A percentile compares a stretch with the other conserved stretches of the same genome.
phyloP scores from a whole-genome alignment of 129 eudicot genomes.

The Ambrosia trifida region DNA sequence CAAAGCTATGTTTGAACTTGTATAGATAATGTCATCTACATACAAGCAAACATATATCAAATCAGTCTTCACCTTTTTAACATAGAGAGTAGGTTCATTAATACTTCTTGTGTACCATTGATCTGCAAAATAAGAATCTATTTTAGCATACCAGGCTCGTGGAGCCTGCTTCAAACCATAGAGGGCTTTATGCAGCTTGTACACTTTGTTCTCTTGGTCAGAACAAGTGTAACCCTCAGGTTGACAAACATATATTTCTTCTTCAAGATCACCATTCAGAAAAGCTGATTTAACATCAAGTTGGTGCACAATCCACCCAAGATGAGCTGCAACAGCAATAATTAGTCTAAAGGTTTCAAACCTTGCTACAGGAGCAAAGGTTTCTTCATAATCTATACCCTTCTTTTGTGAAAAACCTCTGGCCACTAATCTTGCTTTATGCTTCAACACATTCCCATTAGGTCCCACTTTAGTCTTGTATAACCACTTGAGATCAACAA shows the following conservation, averaged over 20 bases:
- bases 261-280: not conserved
- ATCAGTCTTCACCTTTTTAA: too few species aligned
- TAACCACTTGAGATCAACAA: not conserved
- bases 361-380: not conserved
- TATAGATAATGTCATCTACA: too few species aligned
- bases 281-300: not conserved
- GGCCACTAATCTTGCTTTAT: not conserved
- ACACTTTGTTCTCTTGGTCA: not conserved
- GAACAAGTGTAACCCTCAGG: not conserved
- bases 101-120: too few species aligned
- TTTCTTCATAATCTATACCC: not conserved
- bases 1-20: too few species aligned
- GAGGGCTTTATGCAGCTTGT: not conserved
- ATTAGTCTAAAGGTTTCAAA: not conserved
- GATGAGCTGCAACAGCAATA: not conserved
- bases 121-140: too few species aligned
- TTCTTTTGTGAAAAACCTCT: not conserved
- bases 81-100: too few species aligned
- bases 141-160: too few species aligned
- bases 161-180: too few species aligned
- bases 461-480: not conserved
- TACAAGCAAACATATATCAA: too few species aligned
- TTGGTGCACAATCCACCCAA: not conserved
- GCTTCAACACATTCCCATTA: not conserved
- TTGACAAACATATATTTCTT: not conserved